These are phyloP conservation scores for Curvularia sp. DNA, from an alignment of 2,329 filamentous ascomycete species.

Conservation along the genomic window DNA sequence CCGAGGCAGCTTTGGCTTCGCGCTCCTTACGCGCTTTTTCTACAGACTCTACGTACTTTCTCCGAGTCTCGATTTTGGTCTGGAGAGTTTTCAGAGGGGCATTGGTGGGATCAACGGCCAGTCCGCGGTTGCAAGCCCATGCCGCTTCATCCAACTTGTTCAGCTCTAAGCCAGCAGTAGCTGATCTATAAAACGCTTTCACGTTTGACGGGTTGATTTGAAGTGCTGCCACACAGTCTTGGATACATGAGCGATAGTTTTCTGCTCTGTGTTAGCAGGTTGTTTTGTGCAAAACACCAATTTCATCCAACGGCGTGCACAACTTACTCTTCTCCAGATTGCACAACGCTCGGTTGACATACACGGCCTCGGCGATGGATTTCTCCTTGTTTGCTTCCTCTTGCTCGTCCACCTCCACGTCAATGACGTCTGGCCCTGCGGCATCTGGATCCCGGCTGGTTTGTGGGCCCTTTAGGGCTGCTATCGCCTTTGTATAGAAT, in stretches of 20 bases:
- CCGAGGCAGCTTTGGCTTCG: constrained; percentile 61
- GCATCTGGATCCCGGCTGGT: constrained; percentile 50
- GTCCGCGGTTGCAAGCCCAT: constrained; percentile 76
- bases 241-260: constrained; percentile 86
- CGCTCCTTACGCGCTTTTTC: constrained; percentile 64
- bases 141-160: constrained; percentile 80
- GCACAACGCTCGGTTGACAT: constrained; percentile 88
- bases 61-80: constrained; percentile 67
- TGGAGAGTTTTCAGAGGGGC: constrained; percentile 68
- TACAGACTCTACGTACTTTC: constrained; percentile 62
- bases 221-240: constrained; percentile 82
- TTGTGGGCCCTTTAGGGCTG: constrained; percentile 70
- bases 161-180: constrained; percentile 77
- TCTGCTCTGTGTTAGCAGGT: constrained; percentile 51
- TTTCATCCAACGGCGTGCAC: not conserved
- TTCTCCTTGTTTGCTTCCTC: constrained; percentile 68
- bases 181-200: constrained; percentile 90
- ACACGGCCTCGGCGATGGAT: constrained; percentile 74
- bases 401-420: constrained; percentile 63
- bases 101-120: constrained; percentile 75
- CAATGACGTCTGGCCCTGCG: constrained; percentile 49
- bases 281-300: not conserved
- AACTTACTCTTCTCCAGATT: constrained; percentile 77
- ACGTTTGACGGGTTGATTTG: constrained; percentile 79
- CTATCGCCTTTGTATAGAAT: constrained; percentile 88